Evolutionary conservation across 1,284 basidiomycete species (phyloP).

Genomic region (Ceratobasidium sp.): DNA sequence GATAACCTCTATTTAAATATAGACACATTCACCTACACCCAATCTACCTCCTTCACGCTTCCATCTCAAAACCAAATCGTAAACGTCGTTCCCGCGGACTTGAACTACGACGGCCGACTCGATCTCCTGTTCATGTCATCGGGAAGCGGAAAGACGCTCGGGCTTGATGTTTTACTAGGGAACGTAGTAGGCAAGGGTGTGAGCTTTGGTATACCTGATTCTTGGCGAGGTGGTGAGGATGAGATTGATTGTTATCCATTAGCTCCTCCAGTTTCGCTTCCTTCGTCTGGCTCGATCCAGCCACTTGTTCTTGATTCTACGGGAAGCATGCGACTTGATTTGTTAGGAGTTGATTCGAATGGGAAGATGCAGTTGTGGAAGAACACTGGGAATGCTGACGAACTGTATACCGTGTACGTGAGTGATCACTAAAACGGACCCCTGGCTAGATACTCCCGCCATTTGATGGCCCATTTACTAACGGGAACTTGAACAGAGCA

Average conservation of each 20-base stretch:
- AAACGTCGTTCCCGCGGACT: conserved; percentile 94
- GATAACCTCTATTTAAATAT: not conserved
- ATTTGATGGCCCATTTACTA: not conserved
- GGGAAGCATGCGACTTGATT: conserved; percentile 90
- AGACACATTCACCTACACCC: conserved; percentile 74
- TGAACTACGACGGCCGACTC: conserved; percentile 90
- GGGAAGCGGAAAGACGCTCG: conserved; percentile 64
- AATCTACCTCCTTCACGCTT: conserved; percentile 61
- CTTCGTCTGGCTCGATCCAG: conserved; percentile 79
- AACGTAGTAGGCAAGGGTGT: conserved; percentile 74
- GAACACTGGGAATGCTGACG: conserved; percentile 67
- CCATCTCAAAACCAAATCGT: conserved; percentile 54
- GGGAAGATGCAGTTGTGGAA: conserved; percentile 71
- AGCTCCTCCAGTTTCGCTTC: conserved; percentile 66
- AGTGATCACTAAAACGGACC: not conserved
- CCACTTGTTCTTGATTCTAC: conserved; percentile 90
- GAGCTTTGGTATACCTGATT: conserved; percentile 52
- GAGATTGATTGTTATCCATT: not conserved
- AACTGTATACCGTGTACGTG: conserved; percentile 23
- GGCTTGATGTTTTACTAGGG: conserved; percentile 80
- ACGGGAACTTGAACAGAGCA: conserved; percentile 59
- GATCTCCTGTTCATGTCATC: conserved; percentile 88
- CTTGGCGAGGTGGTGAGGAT: not conserved
- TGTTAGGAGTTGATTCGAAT: conserved; percentile 78
- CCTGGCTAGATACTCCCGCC: too few species aligned